These are phyloP conservation scores for Chlorophyllum brunneum DNA, from an alignment of 768 basidiomycete species.

Conservation along the genomic window DNA sequence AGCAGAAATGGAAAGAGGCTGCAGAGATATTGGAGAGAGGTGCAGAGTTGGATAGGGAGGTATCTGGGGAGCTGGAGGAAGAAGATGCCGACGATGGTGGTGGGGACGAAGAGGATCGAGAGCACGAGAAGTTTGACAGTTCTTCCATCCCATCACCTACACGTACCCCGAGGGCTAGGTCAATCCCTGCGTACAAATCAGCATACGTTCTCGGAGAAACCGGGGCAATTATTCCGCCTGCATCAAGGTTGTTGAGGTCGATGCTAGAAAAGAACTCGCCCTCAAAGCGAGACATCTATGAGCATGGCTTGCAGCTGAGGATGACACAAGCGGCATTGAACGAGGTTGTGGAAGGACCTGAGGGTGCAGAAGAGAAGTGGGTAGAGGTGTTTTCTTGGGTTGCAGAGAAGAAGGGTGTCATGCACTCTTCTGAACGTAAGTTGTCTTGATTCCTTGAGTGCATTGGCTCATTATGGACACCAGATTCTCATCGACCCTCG, in stretches of 20 bases:
- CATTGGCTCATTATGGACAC: neutral
- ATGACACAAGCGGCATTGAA: constrained; percentile 81
- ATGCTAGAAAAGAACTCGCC: constrained; percentile 30
- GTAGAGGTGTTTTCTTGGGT: constrained; percentile 86
- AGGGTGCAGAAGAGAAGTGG: constrained; percentile 77
- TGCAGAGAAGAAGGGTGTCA: constrained; percentile 47
- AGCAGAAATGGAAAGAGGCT: constrained; percentile 78
- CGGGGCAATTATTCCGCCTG: constrained; percentile 30
- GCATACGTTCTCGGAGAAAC: constrained; percentile 25
- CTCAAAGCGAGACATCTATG: constrained; percentile 60
- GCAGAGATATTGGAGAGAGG: constrained; percentile 76
- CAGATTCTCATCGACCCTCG: constrained; percentile 8
- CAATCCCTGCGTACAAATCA: neutral
- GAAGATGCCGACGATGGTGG: constrained; percentile 16
- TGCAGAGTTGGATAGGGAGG: constrained; percentile 48
- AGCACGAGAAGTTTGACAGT: neutral
- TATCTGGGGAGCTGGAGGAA: constrained; percentile 18
- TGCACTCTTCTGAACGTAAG: constrained; percentile 18
- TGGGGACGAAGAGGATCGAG: constrained; percentile 7
- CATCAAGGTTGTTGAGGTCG: constrained; percentile 23
- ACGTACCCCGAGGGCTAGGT: neutral
- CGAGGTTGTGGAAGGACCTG: constrained; percentile 83
- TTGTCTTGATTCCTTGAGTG: neutral
- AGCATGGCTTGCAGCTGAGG: constrained; percentile 76
- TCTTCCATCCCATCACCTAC: constrained; percentile 3